Percentiles rank a stretch among this genome's conserved stretches.
Evolutionary conservation across 345 rosid species (phyloP).

Genomic region (Melastoma malabathricum): DNA sequence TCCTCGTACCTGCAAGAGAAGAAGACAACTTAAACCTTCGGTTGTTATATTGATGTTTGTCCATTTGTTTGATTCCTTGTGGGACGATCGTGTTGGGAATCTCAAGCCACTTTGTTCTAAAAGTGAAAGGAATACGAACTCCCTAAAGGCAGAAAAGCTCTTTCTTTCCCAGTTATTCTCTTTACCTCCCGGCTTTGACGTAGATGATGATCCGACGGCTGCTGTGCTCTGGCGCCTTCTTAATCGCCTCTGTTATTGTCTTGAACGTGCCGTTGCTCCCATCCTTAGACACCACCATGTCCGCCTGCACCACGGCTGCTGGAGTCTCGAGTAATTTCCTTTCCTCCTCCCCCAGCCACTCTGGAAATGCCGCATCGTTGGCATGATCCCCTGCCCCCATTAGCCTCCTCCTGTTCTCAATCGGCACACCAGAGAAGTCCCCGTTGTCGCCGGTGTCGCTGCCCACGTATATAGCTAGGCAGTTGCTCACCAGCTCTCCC

Average conservation of each 20-base stretch:
- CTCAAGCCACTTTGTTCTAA: too few relatives aligned
- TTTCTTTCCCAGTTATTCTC: background rate
- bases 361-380: constrained; percentile 28
- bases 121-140: background rate
- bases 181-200: constrained; percentile 90
- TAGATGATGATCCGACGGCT: constrained; percentile 58
- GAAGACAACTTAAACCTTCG: too few relatives aligned
- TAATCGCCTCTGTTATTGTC: constrained; percentile 79
- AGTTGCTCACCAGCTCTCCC: constrained; percentile 82
- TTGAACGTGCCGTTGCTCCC: constrained; percentile 69
- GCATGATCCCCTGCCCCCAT: constrained; percentile 5
- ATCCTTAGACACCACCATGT: constrained; percentile 55
- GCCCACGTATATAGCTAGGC: constrained; percentile 62
- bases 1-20: constrained; percentile 60
- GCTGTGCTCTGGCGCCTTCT: constrained; percentile 67
- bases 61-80: too few relatives aligned
- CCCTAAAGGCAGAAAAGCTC: background rate
- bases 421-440: constrained; percentile 74
- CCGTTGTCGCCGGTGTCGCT: constrained; percentile 12
- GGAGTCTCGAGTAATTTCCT: constrained; percentile 45
- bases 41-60: background rate
- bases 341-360: constrained; percentile 55
- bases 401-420: constrained; percentile 66
- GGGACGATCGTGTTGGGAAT: too few relatives aligned
- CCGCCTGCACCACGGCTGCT: constrained; percentile 57